Base-by-base conservation (phyloP, 2,329 filamentous ascomycete genomes). In the Aureobasidium melanogenum region DNA sequence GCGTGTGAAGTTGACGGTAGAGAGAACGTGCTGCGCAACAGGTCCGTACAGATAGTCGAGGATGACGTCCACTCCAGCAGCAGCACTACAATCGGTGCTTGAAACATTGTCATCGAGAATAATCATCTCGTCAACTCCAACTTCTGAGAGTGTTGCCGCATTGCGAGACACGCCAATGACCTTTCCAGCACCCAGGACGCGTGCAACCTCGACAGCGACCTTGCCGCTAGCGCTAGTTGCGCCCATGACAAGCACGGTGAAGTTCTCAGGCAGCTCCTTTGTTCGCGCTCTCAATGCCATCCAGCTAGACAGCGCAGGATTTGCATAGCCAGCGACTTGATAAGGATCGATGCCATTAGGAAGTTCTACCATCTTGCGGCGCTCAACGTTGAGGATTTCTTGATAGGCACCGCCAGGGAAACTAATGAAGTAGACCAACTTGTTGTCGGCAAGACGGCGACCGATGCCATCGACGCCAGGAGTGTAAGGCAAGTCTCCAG, bases 41-140 rank as follows among this genome's bases (percentile, higher is more conserved):
- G 74, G 71, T 0, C 82, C 82, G 69, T 81, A 84, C 8, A 85
- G 70, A 66, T 84, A 85, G 66, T 85, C 82, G 1, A 85, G 71
- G 3, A 85, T 75, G 2, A 84, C 74, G 63, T 85, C 81, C 34
- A 78, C 77, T 38, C 77, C 75, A 1, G 73, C 76, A 0, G 79
- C 71, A 9, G 69, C 68, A 2, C 74, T 74, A 63, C 80, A 82
- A 64, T 84, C 81, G 0, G 76, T 77, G 39, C 79, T 72, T 2
- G 68, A 66, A 0, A 74, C 65, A 1, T 72, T 64, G 3, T 69
- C 66, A 19, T 71, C 69, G 10, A 84, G 71, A 38, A 77, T 70
- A 36, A 85, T 71, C 6, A 67, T 70, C 3, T 73, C 74, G 63
- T 84, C 80, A 0, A 84, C 70, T 0, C 72, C 74, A 4, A 81